Percentiles rank a stretch among this genome's conserved stretches.
phyloP scores from a whole-genome alignment of 2,329 filamentous ascomycete species.

The Cladosporium sp. region DNA sequence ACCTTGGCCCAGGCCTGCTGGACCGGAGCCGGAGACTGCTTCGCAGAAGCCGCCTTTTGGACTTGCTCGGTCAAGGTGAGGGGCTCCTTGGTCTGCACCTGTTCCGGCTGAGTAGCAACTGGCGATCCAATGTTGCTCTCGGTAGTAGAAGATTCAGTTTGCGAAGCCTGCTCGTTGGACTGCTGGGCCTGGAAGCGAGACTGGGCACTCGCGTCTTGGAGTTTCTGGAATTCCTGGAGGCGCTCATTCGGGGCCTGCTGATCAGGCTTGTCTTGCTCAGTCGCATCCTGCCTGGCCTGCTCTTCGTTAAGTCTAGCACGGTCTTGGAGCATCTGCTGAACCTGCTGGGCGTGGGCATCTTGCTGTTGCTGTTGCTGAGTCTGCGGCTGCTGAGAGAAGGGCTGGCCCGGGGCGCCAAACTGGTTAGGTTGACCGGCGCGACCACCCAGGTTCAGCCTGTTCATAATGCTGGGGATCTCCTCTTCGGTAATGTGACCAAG shows the following conservation, averaged over 20 bases:
- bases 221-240: constrained; percentile 77
- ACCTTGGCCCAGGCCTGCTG: constrained; percentile 57
- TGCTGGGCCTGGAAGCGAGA: constrained; percentile 16
- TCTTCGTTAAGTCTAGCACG: constrained; percentile 58
- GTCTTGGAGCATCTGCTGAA: constrained; percentile 58
- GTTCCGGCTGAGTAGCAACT: constrained; percentile 12
- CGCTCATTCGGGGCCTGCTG: constrained; percentile 51
- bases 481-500: constrained; percentile 59
- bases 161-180: constrained; percentile 17
- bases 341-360: constrained; percentile 51
- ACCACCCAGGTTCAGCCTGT: constrained; percentile 57
- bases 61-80: constrained; percentile 81
- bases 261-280: constrained; percentile 42
- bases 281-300: constrained; percentile 52
- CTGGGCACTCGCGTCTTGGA: constrained; percentile 49
- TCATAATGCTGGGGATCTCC: constrained; percentile 61
- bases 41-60: constrained; percentile 65
- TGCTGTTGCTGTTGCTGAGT: constrained; percentile 23
- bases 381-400: constrained; percentile 44
- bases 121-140: constrained; percentile 23
- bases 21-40: constrained; percentile 50
- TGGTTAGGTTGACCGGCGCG: constrained; percentile 45
- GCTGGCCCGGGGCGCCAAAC: constrained; percentile 43
- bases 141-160: constrained; percentile 13
- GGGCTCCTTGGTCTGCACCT: constrained; percentile 40